Percentiles rank a stretch among this genome's conserved stretches.
Evolutionary conservation across 2,329 filamentous ascomycete species (phyloP).

Genomic region (Scedosporium dehoogii): DNA sequence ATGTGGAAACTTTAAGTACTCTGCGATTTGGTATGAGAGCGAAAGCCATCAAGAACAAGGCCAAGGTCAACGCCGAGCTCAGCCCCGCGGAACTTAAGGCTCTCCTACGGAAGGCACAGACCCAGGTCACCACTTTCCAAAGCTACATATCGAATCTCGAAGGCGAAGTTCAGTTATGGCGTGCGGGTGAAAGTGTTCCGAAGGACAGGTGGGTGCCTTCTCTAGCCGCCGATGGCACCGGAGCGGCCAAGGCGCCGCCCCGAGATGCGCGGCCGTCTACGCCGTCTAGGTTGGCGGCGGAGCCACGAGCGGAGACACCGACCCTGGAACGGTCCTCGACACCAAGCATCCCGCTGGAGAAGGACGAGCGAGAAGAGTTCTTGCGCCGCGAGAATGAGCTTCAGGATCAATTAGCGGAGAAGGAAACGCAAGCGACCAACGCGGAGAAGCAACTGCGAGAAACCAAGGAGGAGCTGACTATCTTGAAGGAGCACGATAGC

Average conservation of each 20-base stretch:
- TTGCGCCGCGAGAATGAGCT: slow-evolving; percentile 90
- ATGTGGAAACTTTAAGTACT: slow-evolving; percentile 85
- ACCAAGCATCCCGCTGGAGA: slow-evolving; percentile 79
- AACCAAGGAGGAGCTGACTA: slow-evolving; percentile 74
- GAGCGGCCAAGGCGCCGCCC: slow-evolving; percentile 20
- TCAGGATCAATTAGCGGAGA: slow-evolving; percentile 92
- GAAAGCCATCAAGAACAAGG: slow-evolving; percentile 99
- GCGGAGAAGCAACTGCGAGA: slow-evolving; percentile 74
- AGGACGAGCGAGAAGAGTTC: slow-evolving; percentile 96
- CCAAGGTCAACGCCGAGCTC: slow-evolving; percentile 97
- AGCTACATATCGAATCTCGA: slow-evolving; percentile 77
- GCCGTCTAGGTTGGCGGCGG: slow-evolving; percentile 37
- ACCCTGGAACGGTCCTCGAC: slow-evolving; percentile 72
- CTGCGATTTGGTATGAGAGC: slow-evolving; percentile 90
- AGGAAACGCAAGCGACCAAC: slow-evolving; percentile 69
- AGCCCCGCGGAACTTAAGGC: slow-evolving; percentile 92
- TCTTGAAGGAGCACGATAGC: slow-evolving; percentile 76
- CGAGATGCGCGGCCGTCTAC: slow-evolving; percentile 42
- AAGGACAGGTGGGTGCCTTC: slow-evolving; percentile 79
- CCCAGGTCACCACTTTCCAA: slow-evolving; percentile 81
- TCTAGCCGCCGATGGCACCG: slow-evolving; percentile 37
- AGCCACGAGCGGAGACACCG: slow-evolving; percentile 54
- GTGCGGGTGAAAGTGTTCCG: slow-evolving; percentile 76
- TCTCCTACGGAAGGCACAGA: slow-evolving; percentile 84
- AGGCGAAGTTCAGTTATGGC: slow-evolving; percentile 77